Conservation (phyloP, 73 alveolate genomes). For the Paramecium sexaurelia region DNA sequence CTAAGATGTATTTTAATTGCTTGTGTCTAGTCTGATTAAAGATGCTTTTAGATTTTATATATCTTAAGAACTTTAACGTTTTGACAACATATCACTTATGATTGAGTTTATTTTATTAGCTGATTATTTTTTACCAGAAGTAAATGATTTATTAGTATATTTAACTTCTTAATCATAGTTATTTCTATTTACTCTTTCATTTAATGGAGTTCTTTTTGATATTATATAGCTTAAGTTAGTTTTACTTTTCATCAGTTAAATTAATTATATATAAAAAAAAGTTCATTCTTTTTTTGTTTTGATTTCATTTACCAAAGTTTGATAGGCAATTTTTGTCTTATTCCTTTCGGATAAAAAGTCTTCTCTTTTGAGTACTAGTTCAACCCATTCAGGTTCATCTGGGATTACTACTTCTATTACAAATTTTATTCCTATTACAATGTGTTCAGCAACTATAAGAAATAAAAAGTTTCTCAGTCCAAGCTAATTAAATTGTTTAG, state of each 20-base stretch:
- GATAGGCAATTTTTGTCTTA: background rate
- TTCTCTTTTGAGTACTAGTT: background rate
- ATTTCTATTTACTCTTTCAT: slow-evolving; percentile 16
- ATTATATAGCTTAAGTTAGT: background rate
- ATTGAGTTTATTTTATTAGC: slow-evolving; percentile 33
- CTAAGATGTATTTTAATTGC: background rate
- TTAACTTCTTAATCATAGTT: background rate
- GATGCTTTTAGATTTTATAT: background rate
- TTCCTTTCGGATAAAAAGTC: background rate
- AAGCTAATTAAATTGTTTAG: background rate
- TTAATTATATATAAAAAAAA: background rate
- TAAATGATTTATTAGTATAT: slow-evolving; percentile 14
- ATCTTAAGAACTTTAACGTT: slow-evolving; percentile 4
- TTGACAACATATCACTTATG: slow-evolving; percentile 16
- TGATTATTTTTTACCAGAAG: slow-evolving; percentile 29
- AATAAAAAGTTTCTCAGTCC: background rate
- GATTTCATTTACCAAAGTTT: background rate
- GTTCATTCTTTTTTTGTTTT: slow-evolving; percentile 6
- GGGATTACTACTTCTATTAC: slow-evolving; percentile 21
- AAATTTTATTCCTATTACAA: background rate
- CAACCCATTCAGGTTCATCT: slow-evolving; percentile 47
- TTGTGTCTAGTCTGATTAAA: background rate
- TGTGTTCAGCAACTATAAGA: background rate
- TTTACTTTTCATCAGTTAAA: slow-evolving; percentile 38
- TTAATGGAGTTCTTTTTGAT: background rate